phyloP scores from a whole-genome alignment of 2,329 filamentous ascomycete species.

The Aspergillus sp. region DNA sequence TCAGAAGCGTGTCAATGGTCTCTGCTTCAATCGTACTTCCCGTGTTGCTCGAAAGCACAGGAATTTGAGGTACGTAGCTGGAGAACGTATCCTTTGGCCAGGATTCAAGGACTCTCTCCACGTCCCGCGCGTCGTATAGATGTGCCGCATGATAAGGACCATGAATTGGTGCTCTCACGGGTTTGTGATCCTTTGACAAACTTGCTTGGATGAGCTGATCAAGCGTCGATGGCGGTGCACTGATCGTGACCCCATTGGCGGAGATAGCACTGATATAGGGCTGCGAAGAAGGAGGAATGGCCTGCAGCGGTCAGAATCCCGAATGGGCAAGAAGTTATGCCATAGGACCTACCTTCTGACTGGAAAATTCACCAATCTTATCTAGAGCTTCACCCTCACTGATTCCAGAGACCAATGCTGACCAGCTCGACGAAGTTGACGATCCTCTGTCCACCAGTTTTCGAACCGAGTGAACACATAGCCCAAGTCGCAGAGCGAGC shows the following conservation, averaged over 20 bases:
- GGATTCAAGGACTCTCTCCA: conserved; percentile 44
- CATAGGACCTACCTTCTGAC: conserved; percentile 18
- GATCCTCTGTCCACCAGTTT: conserved; percentile 28
- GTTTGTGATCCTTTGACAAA: conserved; percentile 45
- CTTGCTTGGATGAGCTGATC: conserved; percentile 47
- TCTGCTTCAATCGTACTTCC: conserved; percentile 24
- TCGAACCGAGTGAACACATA: conserved; percentile 33
- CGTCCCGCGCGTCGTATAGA: conserved; percentile 45
- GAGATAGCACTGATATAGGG: conserved; percentile 56
- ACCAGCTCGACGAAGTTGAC: conserved; percentile 32
- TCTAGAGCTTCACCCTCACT: conserved; percentile 23
- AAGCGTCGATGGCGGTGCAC: conserved; percentile 50
- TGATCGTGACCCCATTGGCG: conserved; percentile 53
- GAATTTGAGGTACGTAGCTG: conserved; percentile 23
- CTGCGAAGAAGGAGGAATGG: conserved; percentile 44
- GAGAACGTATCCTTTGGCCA: conserved; percentile 24
- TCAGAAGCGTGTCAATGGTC: conserved; percentile 27
- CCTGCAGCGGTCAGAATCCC: conserved; percentile 16
- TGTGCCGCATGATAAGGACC: conserved; percentile 55
- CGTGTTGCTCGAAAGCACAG: conserved; percentile 33
- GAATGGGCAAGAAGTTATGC: background rate
- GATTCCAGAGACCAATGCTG: conserved; percentile 34
- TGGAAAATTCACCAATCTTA: conserved; percentile 18
- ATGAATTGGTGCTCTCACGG: conserved; percentile 49
- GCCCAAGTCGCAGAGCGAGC: conserved; percentile 39